Evolutionary conservation across 202 grass and related monocot species (phyloP), one percentile per base, ranked within the genome.

Genomic region (Musa balbisiana): DNA sequence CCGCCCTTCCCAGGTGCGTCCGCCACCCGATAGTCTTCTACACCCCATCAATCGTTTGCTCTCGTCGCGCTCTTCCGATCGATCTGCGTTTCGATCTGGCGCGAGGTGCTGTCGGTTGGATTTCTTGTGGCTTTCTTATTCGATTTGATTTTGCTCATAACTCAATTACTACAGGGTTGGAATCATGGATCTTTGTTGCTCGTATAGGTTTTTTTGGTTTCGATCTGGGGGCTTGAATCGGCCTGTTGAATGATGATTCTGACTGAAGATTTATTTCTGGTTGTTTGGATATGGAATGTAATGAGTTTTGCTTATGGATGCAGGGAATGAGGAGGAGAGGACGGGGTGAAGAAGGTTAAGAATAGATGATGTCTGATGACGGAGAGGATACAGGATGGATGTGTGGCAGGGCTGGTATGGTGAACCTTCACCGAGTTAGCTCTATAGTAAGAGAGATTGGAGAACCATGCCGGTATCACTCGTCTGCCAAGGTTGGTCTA

Each of bases 391-490:
- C 85, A 65, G 85, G 87, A 64, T 97, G 93, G 93, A 91, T 93
- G 88, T 97, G 93, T 63, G 87, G 90, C 53, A 83, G 83, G 51
- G 72, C 73, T 64, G 87, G 86, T 26, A 84, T 43, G 81, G 75
- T 78, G 76, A 89, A 87, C 85, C 83, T 97, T 58, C 94, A 97
- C 21, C 88, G 87, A 55, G 82, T 97, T 49, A 87, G 93, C 51
- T 83, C 90, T 24, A 89, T 97, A 8, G 93, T 97, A 26, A 84
- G 85, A 24, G 88, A 91, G 78, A 91, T 96, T 52, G 77, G 88
- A 52, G 94, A 97, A 10, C 94, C 94, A 59, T 93, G 90, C 83
- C 82, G 88, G 69, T 79, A 84, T 77, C 79, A 87, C 83, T 91
- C 91, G 75, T 86, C 88, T 49, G 73, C 89, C 51, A 93, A 93